Evolutionary conservation across 768 basidiomycete species (phyloP), one percentile per base, ranked within the genome.

Genomic region (Collybiopsis confluens): DNA sequence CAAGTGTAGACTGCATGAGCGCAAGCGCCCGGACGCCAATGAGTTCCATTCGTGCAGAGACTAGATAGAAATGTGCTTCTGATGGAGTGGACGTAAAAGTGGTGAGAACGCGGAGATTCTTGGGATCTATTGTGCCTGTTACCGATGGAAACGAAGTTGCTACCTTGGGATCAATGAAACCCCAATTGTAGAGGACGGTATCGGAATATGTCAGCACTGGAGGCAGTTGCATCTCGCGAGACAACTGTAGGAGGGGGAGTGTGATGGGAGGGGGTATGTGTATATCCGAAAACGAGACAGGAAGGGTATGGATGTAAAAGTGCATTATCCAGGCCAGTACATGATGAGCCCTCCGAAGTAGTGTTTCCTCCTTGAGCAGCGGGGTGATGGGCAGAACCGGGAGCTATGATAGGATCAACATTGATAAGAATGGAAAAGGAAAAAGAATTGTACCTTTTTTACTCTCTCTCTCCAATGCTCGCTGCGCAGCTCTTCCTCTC

Each of bases 171-270:
- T 23, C 4, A 69, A 55, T 67, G 49, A 66, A 73, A 55, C 63
- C 54, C 86, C 88, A 90, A 65, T 96, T 96, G 70, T 93, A 97
- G 20, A 97, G 78, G 6, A 97, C 93, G 26, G 86, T 87, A 65
- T 96, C 93, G 9, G 93, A 86, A 65, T 93, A 97, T 3, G 93
- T 97, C 54, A 93, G 76, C 37, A 96, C 74, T 0, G 95, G 92
- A 0, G 95, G 94, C 1, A 97, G 71, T 52, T 88, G 83, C 9
- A 97, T 81, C 42, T 85, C 71, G 0, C 73, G 66, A 21, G 82
- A 89, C 15, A 92, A 78, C 53, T 82, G 76, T 18, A 93, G 75
- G 30, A 92, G 79, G 1, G 95, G 94, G 4, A 92, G 66, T 8
- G 89, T 77, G 49, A 98, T 69, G 0, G 84, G 70, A 0, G 75